A percentile compares a stretch with the other conserved stretches of the same genome.
These are phyloP conservation scores for Telfairia occidentalis DNA, from an alignment of 331 rosid species.

Conservation along the genomic window DNA sequence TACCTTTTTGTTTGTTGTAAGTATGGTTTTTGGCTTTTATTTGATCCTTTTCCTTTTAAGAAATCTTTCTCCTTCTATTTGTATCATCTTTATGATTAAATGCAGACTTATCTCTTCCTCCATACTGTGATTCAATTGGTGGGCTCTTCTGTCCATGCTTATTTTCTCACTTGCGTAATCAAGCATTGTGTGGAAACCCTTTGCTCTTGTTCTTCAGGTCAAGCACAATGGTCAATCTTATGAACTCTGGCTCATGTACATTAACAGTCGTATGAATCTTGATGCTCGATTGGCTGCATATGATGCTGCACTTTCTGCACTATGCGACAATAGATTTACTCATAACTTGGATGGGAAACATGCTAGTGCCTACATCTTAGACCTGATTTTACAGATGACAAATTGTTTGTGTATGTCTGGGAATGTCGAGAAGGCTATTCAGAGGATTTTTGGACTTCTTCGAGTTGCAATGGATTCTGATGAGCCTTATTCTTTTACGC, in stretches of 20 bases:
- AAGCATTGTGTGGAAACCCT: constrained; percentile 35
- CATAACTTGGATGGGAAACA: constrained; percentile 28
- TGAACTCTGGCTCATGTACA: constrained; percentile 86
- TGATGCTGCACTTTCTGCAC: constrained; percentile 53
- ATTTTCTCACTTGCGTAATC: constrained; percentile 24
- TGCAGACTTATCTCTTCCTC: constrained; percentile 1
- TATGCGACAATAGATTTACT: constrained; percentile 41
- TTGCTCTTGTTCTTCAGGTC: constrained; percentile 52
- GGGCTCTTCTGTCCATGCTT: constrained; percentile 3
- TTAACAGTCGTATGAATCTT: constrained; percentile 61
- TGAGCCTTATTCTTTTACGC: constrained; percentile 34
- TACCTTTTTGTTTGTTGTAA: background rate
- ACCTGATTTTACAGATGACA: constrained; percentile 81
- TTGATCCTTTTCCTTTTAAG: background rate
- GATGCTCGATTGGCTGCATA: constrained; percentile 58
- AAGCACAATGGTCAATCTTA: constrained; percentile 57
- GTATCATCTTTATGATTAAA: background rate
- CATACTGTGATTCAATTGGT: background rate
- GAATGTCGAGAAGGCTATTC: constrained; percentile 63
- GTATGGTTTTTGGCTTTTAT: background rate
- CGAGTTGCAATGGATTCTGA: constrained; percentile 27
- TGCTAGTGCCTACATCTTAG: constrained; percentile 74
- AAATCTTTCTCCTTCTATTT: background rate
- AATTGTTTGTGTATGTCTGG: constrained; percentile 82
- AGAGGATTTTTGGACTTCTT: constrained; percentile 44